Evolutionary conservation across 208 protist genomes (phyloP), one percentile per base, ranked within the genome.

Genomic region (Acanthamoeba lenticulata): DNA sequence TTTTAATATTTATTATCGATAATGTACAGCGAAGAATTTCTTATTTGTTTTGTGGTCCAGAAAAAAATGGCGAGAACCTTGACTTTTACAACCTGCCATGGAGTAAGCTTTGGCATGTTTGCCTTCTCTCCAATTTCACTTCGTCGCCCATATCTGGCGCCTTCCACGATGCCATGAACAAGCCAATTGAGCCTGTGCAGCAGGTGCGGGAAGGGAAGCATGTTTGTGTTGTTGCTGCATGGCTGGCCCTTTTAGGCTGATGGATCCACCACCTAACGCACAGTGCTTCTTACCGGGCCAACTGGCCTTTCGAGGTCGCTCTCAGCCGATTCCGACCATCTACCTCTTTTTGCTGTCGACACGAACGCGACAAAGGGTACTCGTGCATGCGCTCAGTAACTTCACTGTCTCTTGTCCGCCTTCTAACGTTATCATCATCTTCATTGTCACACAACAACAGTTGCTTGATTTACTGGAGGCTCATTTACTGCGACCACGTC

Each of bases 11-110:
- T n/a, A n/a, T n/a, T n/a, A n/a, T n/a, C n/a, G n/a, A n/a, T n/a
- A n/a, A n/a, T n/a, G n/a, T n/a, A n/a, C n/a, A n/a, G n/a, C n/a
- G n/a, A n/a, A n/a, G n/a, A n/a, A n/a, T n/a, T n/a, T n/a, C n/a
- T n/a, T n/a, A n/a, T n/a, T n/a, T n/a, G n/a, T n/a, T n/a, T n/a
- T n/a, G 29, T n/a, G 2, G 11, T 5, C 15, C 85, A 90, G 85
- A 90, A 32, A 90, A 90, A 47, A 62, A 90, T 44, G 85, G 85
- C 34, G 57, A 90, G 32, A 90, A 90, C n/a, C 85, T 90, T 0
- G 85, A 90, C 34, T 90, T 90, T 32, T 90, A 90, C 55, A 90
- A 90, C n/a, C 42, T 90, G 34, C 52, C 85, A 3, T 72, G 47
- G 85, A 69, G 52, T 6, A 90, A 62, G 29, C 38, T 90, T 24